Conservation (phyloP, 129 eudicot genomes). For the Centaurea solstitialis region DNA sequence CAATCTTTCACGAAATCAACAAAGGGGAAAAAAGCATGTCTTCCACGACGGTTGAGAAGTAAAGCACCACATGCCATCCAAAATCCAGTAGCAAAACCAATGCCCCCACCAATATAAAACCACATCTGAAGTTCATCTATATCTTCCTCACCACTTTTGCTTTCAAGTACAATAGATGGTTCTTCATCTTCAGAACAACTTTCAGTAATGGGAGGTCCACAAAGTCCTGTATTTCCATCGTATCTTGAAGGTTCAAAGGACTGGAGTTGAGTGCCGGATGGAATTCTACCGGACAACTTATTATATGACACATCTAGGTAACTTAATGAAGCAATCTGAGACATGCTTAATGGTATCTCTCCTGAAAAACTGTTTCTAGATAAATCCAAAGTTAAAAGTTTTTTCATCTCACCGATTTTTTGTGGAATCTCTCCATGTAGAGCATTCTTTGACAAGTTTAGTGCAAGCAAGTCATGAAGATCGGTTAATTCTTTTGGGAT, state of each 20-base stretch:
- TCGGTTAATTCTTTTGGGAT: constrained; percentile 23
- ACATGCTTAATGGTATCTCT: constrained; percentile 26
- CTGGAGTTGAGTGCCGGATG: constrained; percentile 11
- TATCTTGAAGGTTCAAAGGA: constrained; percentile 1
- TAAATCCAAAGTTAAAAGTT: constrained; percentile 22
- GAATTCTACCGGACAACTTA: too few species aligned
- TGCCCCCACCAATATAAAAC: constrained; percentile 2
- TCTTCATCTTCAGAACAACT: constrained; percentile 20
- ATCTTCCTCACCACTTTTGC: neutral
- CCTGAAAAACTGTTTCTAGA: constrained; percentile 40
- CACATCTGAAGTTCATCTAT: neutral
- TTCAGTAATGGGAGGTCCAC: neutral
- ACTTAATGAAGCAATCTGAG: neutral
- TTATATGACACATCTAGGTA: too few species aligned
- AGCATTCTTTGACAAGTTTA: constrained; percentile 36
- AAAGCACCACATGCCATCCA: too few species aligned
- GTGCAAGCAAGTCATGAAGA: constrained; percentile 10
- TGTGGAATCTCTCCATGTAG: too few species aligned
- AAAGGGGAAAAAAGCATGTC: too few species aligned
- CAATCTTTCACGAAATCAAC: too few species aligned
- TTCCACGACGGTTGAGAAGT: too few species aligned
- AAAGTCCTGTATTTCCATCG: constrained; percentile 13
- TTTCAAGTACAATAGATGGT: neutral
- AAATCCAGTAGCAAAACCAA: too few species aligned
- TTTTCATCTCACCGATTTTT: constrained; percentile 21